phyloP scores from a whole-genome alignment of 148 eudicot genomes.

The Camellia japonica region DNA sequence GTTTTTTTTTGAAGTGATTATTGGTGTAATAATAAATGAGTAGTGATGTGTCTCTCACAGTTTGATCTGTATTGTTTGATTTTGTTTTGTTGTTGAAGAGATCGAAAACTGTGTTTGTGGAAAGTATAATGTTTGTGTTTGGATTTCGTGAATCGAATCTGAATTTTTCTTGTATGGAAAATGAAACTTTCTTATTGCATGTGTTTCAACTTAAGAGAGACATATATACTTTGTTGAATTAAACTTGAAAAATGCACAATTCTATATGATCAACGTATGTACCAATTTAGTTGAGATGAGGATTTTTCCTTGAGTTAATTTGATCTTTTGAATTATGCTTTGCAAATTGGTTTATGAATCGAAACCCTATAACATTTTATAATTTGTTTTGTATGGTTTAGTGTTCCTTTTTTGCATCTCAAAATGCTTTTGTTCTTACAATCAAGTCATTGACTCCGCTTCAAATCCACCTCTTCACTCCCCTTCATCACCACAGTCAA shows the following conservation, averaged over 20 bases:
- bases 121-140: background rate
- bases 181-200: background rate
- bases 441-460: background rate
- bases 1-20: no score
- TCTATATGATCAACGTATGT: background rate
- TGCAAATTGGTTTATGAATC: background rate
- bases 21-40: background rate
- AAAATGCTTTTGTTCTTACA: no score
- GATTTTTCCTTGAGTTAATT: background rate
- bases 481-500: background rate
- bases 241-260: background rate
- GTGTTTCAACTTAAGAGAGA: background rate
- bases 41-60: background rate
- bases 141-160: background rate
- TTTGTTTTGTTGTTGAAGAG: background rate
- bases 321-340: slow-evolving; percentile 4
- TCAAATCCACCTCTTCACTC: no score
- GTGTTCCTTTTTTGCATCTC: background rate
- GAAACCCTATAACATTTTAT: background rate
- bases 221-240: background rate
- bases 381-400: background rate
- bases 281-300: background rate
- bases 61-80: background rate
- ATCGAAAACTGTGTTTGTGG: background rate
- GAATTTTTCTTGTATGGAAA: background rate